A percentile compares a stretch with the other conserved stretches of the same genome.
Conservation (phyloP, 148 eudicot species). For the Talinum fruticosum region DNA sequence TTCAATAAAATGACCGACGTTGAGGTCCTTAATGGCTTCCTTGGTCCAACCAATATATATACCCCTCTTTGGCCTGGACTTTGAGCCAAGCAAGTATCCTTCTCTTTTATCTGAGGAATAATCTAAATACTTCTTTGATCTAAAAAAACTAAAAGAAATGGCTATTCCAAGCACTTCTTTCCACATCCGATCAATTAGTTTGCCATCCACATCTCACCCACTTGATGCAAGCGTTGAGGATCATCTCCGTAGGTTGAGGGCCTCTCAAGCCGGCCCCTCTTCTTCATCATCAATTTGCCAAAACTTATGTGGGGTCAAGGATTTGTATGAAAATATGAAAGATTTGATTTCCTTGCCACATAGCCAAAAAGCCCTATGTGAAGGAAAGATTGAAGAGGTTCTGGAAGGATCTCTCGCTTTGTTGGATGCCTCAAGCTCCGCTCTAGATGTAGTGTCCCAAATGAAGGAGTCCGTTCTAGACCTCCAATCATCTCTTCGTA, state of each 20-base stretch:
- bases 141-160: background rate
- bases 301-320: background rate
- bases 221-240: slow-evolving; percentile 3
- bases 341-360: background rate
- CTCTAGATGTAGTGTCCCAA: slow-evolving; percentile 12
- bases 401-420: slow-evolving; percentile 19
- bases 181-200: slow-evolving; percentile 9
- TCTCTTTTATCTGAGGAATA: background rate
- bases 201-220: slow-evolving; percentile 13
- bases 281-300: background rate
- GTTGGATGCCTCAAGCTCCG: slow-evolving; percentile 20
- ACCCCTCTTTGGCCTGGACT: background rate
- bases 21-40: background rate
- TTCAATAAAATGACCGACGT: background rate
- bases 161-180: background rate
- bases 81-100: background rate
- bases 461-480: slow-evolving; percentile 18
- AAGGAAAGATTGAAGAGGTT: background rate
- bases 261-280: slow-evolving; percentile 1
- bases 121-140: background rate
- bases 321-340: slow-evolving; percentile 5
- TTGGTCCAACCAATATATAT: background rate
- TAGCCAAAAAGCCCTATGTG: background rate
- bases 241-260: background rate
- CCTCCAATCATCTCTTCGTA: slow-evolving; percentile 25